A percentile compares a stretch with the other conserved stretches of the same genome.
Conservation (phyloP, 202 grass and related monocot species). For the Zizania palustris region DNA sequence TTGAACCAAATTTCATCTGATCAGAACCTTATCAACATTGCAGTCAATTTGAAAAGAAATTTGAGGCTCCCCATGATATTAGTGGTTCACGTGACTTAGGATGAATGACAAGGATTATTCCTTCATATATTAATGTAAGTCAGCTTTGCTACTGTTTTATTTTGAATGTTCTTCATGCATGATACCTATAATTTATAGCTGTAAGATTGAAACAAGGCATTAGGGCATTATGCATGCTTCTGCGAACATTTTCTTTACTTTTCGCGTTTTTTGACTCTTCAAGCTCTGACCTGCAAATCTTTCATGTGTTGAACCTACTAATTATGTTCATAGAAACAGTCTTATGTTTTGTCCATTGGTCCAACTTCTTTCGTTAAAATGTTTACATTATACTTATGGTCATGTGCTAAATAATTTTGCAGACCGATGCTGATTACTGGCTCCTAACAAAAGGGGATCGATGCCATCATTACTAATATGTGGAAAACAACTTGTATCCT, state of each 20-base stretch:
- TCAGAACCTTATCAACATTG: slow-evolving; percentile 34
- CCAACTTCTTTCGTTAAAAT: neutral
- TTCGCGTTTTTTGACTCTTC: slow-evolving; percentile 16
- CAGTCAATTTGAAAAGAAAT: slow-evolving; percentile 91
- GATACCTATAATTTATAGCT: neutral
- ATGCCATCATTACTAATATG: slow-evolving; percentile 82
- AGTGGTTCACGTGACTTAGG: slow-evolving; percentile 59
- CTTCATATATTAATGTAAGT: slow-evolving; percentile 84
- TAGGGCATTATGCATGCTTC: neutral
- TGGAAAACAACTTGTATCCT: slow-evolving; percentile 89
- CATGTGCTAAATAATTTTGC: slow-evolving; percentile 51
- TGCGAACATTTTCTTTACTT: slow-evolving; percentile 26
- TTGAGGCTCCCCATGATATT: slow-evolving; percentile 60
- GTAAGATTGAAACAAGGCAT: slow-evolving; percentile 16
- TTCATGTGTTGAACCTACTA: neutral
- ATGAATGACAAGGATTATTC: slow-evolving; percentile 78
- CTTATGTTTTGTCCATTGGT: neutral
- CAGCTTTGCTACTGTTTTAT: slow-evolving; percentile 4
- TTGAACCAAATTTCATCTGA: slow-evolving; percentile 32
- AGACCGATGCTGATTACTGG: slow-evolving; percentile 95
- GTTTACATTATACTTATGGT: slow-evolving; percentile 18
- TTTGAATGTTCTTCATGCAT: neutral
- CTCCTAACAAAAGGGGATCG: slow-evolving; percentile 77
- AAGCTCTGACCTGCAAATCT: slow-evolving; percentile 21
- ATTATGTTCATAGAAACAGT: slow-evolving; percentile 12